Evolutionary conservation across 768 basidiomycete genomes (phyloP).

Genomic region (Strobilomyces confusus): DNA sequence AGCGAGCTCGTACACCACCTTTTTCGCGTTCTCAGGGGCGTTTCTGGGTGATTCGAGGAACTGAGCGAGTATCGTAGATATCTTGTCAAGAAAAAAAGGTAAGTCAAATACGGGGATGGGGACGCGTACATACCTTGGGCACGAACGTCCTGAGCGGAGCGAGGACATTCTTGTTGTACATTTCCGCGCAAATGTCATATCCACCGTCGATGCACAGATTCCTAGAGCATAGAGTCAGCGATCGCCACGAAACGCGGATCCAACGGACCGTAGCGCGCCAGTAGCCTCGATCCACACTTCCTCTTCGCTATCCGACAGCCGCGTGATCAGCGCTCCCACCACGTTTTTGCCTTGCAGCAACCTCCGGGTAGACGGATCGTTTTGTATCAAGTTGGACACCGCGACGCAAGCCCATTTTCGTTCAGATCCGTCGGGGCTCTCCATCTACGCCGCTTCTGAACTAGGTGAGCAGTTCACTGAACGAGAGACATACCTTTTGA

Average conservation of each 20-base stretch:
- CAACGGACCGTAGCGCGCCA: conserved; percentile 75
- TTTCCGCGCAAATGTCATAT: conserved; percentile 91
- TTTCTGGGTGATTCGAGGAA: conserved; percentile 57
- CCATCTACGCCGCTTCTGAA: conserved; percentile 48
- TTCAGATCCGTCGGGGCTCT: conserved; percentile 70
- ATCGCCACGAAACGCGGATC: background rate
- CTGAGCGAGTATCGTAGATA: conserved; percentile 67
- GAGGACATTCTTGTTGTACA: conserved; percentile 94
- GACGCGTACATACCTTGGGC: conserved; percentile 55
- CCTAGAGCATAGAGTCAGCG: conserved; percentile 37
- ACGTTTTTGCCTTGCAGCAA: conserved; percentile 89
- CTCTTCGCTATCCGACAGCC: conserved; percentile 86
- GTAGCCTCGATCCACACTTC: conserved; percentile 89
- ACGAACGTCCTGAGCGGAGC: conserved; percentile 71
- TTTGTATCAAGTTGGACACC: conserved; percentile 92
- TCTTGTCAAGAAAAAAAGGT: conserved; percentile 39
- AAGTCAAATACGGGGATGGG: background rate
- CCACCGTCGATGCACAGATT: conserved; percentile 95
- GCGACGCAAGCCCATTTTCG: conserved; percentile 96
- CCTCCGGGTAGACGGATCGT: conserved; percentile 88
- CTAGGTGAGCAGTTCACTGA: background rate
- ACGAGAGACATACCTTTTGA: conserved; percentile 61
- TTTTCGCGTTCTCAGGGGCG: conserved; percentile 66
- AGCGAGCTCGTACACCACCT: conserved; percentile 79
- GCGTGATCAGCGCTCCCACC: conserved; percentile 78